Evolutionary conservation across 441 rosid genomes (phyloP), one percentile per base, ranked within the genome.

Genomic region (Corymbia citriodora): DNA sequence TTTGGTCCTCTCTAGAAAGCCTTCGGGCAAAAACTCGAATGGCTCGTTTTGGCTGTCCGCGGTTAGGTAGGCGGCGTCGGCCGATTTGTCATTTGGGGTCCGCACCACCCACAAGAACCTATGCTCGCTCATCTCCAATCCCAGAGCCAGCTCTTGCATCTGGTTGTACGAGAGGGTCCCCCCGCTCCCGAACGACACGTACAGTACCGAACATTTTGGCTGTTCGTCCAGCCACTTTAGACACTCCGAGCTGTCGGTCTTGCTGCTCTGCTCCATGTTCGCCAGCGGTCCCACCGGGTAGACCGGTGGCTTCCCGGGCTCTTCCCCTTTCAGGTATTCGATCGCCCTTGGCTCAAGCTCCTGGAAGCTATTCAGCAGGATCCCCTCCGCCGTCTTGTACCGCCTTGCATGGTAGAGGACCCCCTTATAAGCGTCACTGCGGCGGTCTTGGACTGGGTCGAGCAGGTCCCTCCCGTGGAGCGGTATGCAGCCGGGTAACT

Each of bases 111-210:
- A 96, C 85, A 97, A 81, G 88, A 95, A 97, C 89, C 96, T 91
- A 52, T 94, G 96, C 70, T 87, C 94, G 3, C 97, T 96, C 93
- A 92, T 92, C 49, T 94, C 99, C 83, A 97, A 90, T 2, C 99
- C 99, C 12, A 89, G 48, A n/a, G 99, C 98, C 81, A 96, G 91
- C 91, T 96, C 98, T 31, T 36, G 93, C 31, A 94, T 70, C 90
- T 97, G 99, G 49, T 94, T 91, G 27, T 7, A 29, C 12, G 95
- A 94, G 9, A 97, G 95, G 91, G 98, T 95, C 91, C 99, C 99
- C 1, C 97, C 98, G 54, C 98, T 96, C 14, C 99, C 99, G 74
- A 97, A 97, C 7, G 98, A 97, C 3, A 97, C 95, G 61, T 91
- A 97, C 4, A 97, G 61, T 16, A 97, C 99, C 3, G 99, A 96